Evolutionary conservation across 306 rosid species (phyloP).

Genomic region (Sechiopsis laciniata): DNA sequence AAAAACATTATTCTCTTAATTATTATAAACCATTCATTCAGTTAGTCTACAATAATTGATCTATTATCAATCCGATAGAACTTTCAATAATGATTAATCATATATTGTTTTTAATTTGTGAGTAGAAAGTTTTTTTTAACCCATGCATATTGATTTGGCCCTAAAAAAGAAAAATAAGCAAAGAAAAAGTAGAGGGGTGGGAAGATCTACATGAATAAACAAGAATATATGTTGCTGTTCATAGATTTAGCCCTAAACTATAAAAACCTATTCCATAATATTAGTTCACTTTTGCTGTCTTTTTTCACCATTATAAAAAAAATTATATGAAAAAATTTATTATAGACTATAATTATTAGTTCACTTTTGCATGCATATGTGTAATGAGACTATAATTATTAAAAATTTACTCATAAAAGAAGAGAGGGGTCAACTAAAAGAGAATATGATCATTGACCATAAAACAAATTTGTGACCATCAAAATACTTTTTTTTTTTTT

Average conservation of each 20-base stretch:
- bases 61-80: background rate
- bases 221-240: background rate
- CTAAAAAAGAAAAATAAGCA: too few relatives aligned
- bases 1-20: too few relatives aligned
- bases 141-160: background rate
- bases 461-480: too few relatives aligned
- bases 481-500: too few relatives aligned
- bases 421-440: background rate
- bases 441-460: background rate
- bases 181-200: background rate
- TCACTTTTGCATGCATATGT: background rate
- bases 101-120: background rate
- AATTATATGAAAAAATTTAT: too few relatives aligned
- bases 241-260: background rate
- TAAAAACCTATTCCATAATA: too few relatives aligned
- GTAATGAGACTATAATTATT: background rate
- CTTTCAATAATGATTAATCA: background rate
- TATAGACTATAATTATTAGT: too few relatives aligned
- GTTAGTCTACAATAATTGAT: background rate
- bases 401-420: background rate
- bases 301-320: too few relatives aligned
- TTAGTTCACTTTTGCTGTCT: too few relatives aligned
- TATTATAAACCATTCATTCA: background rate
- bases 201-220: background rate
- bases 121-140: too few relatives aligned